These are phyloP conservation scores for Leishmania tropica DNA, from an alignment of 208 protist species.

Conservation along the genomic window DNA sequence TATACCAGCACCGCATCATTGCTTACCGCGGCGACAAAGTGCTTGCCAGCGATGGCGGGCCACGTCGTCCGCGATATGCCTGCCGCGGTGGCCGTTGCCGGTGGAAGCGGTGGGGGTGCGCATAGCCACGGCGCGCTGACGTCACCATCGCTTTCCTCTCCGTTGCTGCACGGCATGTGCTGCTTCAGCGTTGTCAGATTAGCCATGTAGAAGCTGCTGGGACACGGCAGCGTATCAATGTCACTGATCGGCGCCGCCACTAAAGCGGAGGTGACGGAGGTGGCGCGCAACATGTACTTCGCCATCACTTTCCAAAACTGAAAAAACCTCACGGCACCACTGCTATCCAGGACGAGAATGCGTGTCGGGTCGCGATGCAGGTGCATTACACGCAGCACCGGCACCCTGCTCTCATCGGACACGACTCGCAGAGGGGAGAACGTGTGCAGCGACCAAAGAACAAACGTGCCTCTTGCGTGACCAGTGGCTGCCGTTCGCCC, in stretches of 20 bases:
- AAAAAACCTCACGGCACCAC: constrained; percentile 45
- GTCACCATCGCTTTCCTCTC: not conserved
- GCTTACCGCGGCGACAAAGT: constrained; percentile 55
- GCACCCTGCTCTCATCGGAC: constrained; percentile 46
- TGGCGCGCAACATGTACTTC: constrained; percentile 47
- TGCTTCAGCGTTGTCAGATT: constrained; percentile 12
- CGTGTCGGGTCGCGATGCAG: constrained; percentile 42
- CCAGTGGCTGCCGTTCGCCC: constrained; percentile 40
- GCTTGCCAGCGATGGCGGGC: constrained; percentile 30
- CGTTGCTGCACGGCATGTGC: constrained; percentile 2
- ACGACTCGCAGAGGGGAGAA: constrained; percentile 54
- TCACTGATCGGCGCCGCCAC: constrained; percentile 34
- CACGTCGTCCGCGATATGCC: constrained; percentile 23
- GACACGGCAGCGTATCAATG: constrained; percentile 39
- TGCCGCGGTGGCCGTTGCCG: constrained; percentile 8
- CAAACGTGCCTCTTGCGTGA: constrained; percentile 45
- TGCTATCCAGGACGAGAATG: constrained; percentile 43
- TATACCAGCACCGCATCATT: constrained; percentile 49
- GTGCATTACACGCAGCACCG: constrained; percentile 39
- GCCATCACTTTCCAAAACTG: constrained; percentile 57
- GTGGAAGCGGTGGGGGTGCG: constrained; percentile 14
- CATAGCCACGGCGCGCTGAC: constrained; percentile 21
- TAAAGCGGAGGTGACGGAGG: constrained; percentile 28
- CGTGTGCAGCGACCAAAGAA: constrained; percentile 53
- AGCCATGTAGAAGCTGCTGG: constrained; percentile 31